Percentiles rank a stretch among this genome's conserved stretches.
phyloP scores from a whole-genome alignment of 768 basidiomycete genomes.

The Tricholoma flavovirens region DNA sequence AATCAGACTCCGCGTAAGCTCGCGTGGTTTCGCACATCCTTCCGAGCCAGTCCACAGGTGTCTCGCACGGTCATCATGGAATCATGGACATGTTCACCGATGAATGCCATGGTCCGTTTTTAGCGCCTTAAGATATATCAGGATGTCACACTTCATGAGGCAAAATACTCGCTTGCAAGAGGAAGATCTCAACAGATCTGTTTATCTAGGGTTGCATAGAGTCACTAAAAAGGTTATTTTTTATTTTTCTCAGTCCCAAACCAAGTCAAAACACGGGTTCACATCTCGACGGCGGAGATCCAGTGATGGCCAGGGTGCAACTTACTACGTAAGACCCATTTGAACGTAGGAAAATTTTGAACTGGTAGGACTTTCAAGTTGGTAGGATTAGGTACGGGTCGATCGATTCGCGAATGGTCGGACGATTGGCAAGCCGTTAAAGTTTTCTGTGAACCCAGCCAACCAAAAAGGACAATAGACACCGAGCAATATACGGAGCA shows the following conservation, averaged over 20 bases:
- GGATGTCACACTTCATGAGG: background rate
- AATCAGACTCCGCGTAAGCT: constrained; percentile 22
- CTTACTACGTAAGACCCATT: background rate
- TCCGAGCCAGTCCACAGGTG: constrained; percentile 10
- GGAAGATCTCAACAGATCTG: background rate
- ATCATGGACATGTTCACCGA: constrained; percentile 17
- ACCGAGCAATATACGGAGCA: constrained; percentile 18
- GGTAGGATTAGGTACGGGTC: background rate
- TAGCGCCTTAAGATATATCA: constrained; percentile 2
- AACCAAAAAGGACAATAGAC: background rate
- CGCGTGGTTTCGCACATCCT: constrained; percentile 11
- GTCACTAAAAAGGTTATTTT: constrained; percentile 5
- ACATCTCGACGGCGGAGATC: background rate
- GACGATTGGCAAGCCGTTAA: background rate
- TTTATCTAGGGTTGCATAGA: background rate
- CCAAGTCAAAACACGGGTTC: background rate
- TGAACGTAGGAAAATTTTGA: background rate
- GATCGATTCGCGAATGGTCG: background rate
- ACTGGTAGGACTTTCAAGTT: background rate
- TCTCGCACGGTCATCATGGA: constrained; percentile 17
- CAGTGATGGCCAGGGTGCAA: background rate
- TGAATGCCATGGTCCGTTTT: constrained; percentile 6
- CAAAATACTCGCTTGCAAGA: background rate
- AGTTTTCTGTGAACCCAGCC: background rate
- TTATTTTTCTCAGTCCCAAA: background rate